Evolutionary conservation across 805 yeast genomes (phyloP), one percentile per base, ranked within the genome.

Genomic region (Candida insectalens): DNA sequence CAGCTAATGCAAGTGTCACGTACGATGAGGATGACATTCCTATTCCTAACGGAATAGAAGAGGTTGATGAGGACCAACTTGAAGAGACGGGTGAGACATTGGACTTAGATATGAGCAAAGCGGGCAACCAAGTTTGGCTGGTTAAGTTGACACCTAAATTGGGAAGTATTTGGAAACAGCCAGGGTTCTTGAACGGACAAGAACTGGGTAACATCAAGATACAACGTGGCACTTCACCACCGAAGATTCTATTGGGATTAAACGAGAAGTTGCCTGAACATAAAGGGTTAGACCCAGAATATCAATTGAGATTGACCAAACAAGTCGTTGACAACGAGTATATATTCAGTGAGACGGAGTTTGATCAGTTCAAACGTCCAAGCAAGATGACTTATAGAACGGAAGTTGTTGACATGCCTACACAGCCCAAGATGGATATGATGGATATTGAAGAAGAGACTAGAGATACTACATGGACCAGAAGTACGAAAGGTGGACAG

Each of bases 61-160:
- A 54, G 12, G 43, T 57, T 4, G 53, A 56, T 30, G 63, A 54
- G 36, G 43, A 53, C 20, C 51, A 53, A 36, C 46, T 60, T 51
- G 44, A 71, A 53, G 49, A 49, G 20, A 44, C 58, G 39, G 65
- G 80, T 46, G 95, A 81, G 57, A 68, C 83, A 10, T 66, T 88
- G 20, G 94, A 92, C 54, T 64, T 92, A 56, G 83, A 87, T 50
- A 57, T 87, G 33, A 41, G 65, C 2, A 62, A 65, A 20, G 73
- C 78, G 12, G 65, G 60, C 31, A 78, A 81, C 47, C 85, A 85
- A 45, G 78, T 92, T 27, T 92, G 97, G 98, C 64, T 92, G 16
- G 95, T 92, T 17, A 74, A 92, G 46, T 62, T 92, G 49, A 97
- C 98, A 2, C 76, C 83, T 50, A 85, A 85, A 49, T 62, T 92